Conservation (phyloP, 164 flowering plant species). For the Nymphaea thermarum region DNA sequence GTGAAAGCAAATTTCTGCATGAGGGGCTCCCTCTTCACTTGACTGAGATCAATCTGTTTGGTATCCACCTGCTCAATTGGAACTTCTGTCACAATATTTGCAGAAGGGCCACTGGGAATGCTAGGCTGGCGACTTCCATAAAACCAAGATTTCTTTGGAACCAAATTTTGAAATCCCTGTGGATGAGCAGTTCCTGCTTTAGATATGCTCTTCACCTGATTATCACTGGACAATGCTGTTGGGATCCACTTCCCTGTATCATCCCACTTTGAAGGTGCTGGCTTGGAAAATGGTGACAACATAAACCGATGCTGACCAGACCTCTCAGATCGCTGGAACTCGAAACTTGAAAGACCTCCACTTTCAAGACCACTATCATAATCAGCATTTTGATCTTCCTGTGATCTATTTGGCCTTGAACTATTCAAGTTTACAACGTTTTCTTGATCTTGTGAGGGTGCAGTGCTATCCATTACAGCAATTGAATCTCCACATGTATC, state of each 20-base stretch:
- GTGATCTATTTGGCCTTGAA: constrained; percentile 13
- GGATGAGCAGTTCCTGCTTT: constrained; percentile 26
- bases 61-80: constrained; percentile 63
- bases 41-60: constrained; percentile 50
- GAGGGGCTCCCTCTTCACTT: constrained; percentile 28
- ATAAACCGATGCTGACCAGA: constrained; percentile 37
- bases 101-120: neutral
- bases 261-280: constrained; percentile 90
- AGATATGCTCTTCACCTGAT: constrained; percentile 17
- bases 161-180: constrained; percentile 19
- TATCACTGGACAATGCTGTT: constrained; percentile 13
- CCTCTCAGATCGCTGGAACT: constrained; percentile 39
- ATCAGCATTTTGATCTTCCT: constrained; percentile 30
- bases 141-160: constrained; percentile 25
- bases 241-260: constrained; percentile 96
- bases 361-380: constrained; percentile 37
- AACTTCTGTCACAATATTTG: constrained; percentile 57
- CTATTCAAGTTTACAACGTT: neutral
- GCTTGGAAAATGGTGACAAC: constrained; percentile 51
- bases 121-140: constrained; percentile 31
- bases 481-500: neutral
- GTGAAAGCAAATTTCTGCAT: constrained; percentile 23
- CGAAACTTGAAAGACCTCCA: constrained; percentile 30
- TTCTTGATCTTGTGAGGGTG: neutral
- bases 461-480: neutral